Conservation (phyloP, 176 grass and related monocot genomes). For the Carex cristatella region DNA sequence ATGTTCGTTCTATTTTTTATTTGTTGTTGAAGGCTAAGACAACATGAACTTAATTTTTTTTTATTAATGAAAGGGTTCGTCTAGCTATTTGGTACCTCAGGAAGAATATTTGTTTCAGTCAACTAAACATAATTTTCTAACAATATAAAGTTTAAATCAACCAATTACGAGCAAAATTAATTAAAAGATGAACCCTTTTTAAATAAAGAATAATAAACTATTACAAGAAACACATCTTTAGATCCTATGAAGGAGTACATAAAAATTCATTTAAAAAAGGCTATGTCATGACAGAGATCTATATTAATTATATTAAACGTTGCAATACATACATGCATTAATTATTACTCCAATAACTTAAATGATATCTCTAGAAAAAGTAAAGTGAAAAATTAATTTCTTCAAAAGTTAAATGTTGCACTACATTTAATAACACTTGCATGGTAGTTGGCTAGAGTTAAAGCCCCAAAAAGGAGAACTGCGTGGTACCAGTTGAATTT, state of each 20-base stretch:
- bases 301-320: not conserved
- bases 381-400: not conserved
- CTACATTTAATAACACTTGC: not conserved
- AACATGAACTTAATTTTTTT: too few species aligned
- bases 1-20: too few species aligned
- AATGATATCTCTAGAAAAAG: not conserved
- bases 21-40: too few species aligned
- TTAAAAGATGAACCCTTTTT: too few species aligned
- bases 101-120: too few species aligned
- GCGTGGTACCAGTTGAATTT: not conserved
- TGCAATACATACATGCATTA: not conserved
- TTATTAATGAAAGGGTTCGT: too few species aligned
- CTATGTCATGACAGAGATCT: not conserved
- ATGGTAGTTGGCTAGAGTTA: slow-evolving; percentile 7
- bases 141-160: too few species aligned
- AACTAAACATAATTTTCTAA: too few species aligned
- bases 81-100: too few species aligned
- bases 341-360: not conserved
- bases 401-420: not conserved
- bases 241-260: not conserved
- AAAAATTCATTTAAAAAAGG: not conserved
- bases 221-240: not conserved
- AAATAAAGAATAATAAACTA: too few species aligned
- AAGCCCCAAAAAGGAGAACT: not conserved
- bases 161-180: too few species aligned